Conservation (phyloP, 495 filamentous ascomycete genomes). For the Aspergillus cristatus region DNA sequence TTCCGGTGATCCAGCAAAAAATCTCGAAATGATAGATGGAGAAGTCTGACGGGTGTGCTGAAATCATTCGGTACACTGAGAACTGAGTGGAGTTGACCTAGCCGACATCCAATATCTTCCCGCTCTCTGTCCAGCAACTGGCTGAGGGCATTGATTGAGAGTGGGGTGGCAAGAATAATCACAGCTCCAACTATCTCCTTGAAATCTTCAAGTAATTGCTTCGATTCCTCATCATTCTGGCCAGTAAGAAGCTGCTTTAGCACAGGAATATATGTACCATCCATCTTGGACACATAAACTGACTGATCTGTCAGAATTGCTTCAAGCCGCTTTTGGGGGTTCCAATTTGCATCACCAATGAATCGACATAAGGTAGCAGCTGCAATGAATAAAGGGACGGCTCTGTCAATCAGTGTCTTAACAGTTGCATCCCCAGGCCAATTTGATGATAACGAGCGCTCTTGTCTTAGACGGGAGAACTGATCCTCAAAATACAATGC, state of each 20-base stretch:
- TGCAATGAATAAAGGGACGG: slow-evolving; percentile 24
- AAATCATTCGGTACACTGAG: slow-evolving; percentile 6
- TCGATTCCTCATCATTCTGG: slow-evolving; percentile 1
- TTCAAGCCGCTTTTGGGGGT: slow-evolving; percentile 7
- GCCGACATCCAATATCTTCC: slow-evolving; percentile 4
- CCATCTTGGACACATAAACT: slow-evolving; percentile 11
- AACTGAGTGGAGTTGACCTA: slow-evolving; percentile 14
- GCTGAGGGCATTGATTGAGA: slow-evolving; percentile 8
- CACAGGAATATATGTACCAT: slow-evolving; percentile 16
- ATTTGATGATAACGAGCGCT: slow-evolving; percentile 6
- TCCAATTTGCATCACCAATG: slow-evolving; percentile 8
- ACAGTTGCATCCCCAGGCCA: slow-evolving; percentile 33
- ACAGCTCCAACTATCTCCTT: slow-evolving; percentile 16
- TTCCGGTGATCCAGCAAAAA: slow-evolving; percentile 9
- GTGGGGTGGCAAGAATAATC: slow-evolving; percentile 15
- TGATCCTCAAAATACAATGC: slow-evolving; percentile 11
- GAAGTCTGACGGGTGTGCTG: slow-evolving; percentile 8
- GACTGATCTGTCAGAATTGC: slow-evolving; percentile 9
- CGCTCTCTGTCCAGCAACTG: slow-evolving; percentile 4
- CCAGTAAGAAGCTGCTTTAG: slow-evolving; percentile 11
- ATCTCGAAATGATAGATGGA: slow-evolving; percentile 22
- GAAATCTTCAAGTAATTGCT: slow-evolving; percentile 8
- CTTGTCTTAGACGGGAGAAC: slow-evolving; percentile 8
- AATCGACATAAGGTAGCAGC: slow-evolving; percentile 24
- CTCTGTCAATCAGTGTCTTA: slow-evolving; percentile 6